Evolutionary conservation across 2,329 filamentous ascomycete genomes (phyloP), one percentile per base, ranked within the genome.

Genomic region (Rhinocladiella mackenziei): DNA sequence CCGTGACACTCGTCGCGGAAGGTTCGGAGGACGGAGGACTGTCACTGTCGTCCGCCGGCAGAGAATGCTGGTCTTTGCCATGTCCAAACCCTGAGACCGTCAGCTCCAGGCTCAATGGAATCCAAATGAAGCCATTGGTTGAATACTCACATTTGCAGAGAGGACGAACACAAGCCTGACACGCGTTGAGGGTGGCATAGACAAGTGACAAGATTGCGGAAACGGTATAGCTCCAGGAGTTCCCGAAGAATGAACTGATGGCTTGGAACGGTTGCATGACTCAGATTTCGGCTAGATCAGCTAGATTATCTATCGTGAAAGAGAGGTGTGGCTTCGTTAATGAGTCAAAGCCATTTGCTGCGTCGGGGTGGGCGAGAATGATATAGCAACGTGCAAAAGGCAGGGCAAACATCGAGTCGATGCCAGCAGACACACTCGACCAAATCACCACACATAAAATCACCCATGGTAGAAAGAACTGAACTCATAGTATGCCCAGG

Each of bases 371-470:
- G 13, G n/a, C 26, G 37, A 40, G 28, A 10, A 13, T 19, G 9
- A 39, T 39, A 30, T 19, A 39, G 3, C 23, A 31, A 13, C 15
- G n/a, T 28, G 28, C n/a, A 23, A 8, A 28, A 43, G 32, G 20
- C 17, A 38, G n/a, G 41, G 36, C 30, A 11, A 26, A 28, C n/a
- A 18, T 35, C 29, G 17, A 18, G 11, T 10, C 10, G 22, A 14
- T 30, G 14, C n/a, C n/a, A 25, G 32, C 8, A 33, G 18, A 32
- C 9, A 19, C 6, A 10, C n/a, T 19, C 14, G 28, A 28, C 45
- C 22, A 44, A 49, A 40, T 49, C 41, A 41, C 45, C 26, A 13
- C 15, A 14, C 28, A 49, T 41, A 45, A 44, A n/a, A 41, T 49
- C 40, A 38, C 45, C 18, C 45, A 49, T 19, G n/a, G n/a, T n/a